Evolutionary conservation across 23 red algal genomes (phyloP).

Genomic region (Cyanidioschyzon merolae): DNA sequence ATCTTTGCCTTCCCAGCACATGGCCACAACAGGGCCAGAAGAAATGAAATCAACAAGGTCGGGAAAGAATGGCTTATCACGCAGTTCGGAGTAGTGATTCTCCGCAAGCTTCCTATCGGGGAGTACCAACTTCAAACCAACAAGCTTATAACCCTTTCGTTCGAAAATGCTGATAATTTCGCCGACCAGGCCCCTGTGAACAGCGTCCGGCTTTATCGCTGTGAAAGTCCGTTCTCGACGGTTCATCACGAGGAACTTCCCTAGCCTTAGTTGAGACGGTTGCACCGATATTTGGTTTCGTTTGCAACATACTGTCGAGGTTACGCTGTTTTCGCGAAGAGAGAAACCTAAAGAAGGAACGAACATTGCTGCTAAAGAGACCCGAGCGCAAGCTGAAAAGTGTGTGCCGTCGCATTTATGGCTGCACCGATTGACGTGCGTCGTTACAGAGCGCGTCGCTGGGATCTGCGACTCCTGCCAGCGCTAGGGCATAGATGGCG

Average conservation of each 20-base stretch:
- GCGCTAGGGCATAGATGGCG: too few relatives aligned
- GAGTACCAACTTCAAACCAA: slow-evolving; percentile 63
- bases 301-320: too few relatives aligned
- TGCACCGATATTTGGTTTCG: too few relatives aligned
- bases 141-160: slow-evolving; percentile 64
- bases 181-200: slow-evolving; percentile 65
- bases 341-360: too few relatives aligned
- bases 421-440: too few relatives aligned
- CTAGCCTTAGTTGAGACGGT: too few relatives aligned
- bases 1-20: slow-evolving; percentile 89
- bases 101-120: slow-evolving; percentile 45
- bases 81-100: slow-evolving; percentile 64
- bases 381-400: too few relatives aligned
- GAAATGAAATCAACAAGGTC: slow-evolving; percentile 59
- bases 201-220: slow-evolving; percentile 84
- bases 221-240: slow-evolving; percentile 42
- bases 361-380: too few relatives aligned
- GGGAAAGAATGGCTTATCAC: slow-evolving; percentile 64
- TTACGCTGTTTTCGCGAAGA: too few relatives aligned
- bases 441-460: too few relatives aligned
- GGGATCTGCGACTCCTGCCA: too few relatives aligned
- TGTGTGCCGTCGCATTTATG: too few relatives aligned
- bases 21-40: slow-evolving; percentile 77
- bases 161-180: slow-evolving; percentile 77
- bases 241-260: background rate